phyloP scores from a whole-genome alignment of 257 asterid genomes.

The Ocimum tenuiflorum region DNA sequence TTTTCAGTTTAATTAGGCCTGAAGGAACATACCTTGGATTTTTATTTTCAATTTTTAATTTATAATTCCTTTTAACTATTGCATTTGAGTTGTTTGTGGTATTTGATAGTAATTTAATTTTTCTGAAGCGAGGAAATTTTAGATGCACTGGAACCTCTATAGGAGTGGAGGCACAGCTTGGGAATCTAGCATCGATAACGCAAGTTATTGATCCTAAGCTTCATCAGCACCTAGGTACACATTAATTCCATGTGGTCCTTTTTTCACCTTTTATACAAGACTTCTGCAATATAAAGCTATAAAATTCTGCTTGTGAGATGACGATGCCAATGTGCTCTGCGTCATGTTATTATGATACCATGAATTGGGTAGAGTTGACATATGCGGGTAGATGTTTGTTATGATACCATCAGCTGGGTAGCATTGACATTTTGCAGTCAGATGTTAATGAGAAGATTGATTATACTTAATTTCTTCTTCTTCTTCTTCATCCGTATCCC shows the following conservation, averaged over 20 bases:
- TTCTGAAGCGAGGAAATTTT: constrained; percentile 85
- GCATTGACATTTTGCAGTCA: background rate
- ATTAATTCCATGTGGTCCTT: background rate
- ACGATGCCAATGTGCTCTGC: background rate
- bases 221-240: constrained; percentile 87
- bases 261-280: background rate
- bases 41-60: background rate
- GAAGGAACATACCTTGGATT: background rate
- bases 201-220: constrained; percentile 93
- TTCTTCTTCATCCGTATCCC: background rate
- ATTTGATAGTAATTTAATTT: constrained; percentile 28
- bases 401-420: background rate
- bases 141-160: constrained; percentile 83
- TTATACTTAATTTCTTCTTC: background rate
- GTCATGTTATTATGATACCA: constrained; percentile 12
- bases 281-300: constrained; percentile 1
- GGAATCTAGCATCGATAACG: constrained; percentile 74
- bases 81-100: constrained; percentile 23
- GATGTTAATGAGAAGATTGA: background rate
- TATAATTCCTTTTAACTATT: background rate
- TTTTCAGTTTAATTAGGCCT: background rate
- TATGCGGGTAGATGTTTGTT: background rate
- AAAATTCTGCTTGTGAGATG: background rate
- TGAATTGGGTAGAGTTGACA: background rate
- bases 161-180: constrained; percentile 83